Evolutionary conservation across 2,329 filamentous ascomycete genomes (phyloP).

Genomic region (Ophiostoma sp.): DNA sequence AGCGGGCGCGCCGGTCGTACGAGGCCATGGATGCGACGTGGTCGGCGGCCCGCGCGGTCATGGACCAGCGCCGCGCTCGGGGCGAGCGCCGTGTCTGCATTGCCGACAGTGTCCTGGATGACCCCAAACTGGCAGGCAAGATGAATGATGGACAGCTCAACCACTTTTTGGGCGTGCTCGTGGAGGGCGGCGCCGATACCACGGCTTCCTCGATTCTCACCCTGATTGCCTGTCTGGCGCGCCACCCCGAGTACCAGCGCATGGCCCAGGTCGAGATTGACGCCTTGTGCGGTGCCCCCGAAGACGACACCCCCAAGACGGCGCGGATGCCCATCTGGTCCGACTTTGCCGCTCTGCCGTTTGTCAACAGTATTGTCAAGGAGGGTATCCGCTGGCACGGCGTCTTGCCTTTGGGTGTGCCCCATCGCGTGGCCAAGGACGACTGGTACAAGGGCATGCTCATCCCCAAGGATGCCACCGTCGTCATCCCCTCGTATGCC

Average conservation of each 20-base stretch:
- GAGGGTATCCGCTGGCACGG: not conserved
- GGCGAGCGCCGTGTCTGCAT: not conserved
- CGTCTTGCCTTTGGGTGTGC: not conserved
- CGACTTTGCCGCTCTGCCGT: not conserved
- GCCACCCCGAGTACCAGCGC: not conserved
- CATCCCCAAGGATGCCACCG: not conserved
- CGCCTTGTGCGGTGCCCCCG: not conserved
- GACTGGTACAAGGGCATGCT: slow-evolving; percentile 1
- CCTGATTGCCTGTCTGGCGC: not conserved
- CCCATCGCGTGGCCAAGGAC: not conserved
- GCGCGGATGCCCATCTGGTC: not conserved
- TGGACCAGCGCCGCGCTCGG: not conserved
- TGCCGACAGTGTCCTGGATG: not conserved
- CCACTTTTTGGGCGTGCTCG: not conserved
- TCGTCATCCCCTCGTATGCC: not conserved
- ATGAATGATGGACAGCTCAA: not conserved
- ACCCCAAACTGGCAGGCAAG: not conserved
- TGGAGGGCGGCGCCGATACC: not conserved
- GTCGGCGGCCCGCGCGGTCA: not conserved
- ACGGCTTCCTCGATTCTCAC: not conserved
- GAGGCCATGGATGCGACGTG: not conserved
- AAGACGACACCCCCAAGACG: not conserved
- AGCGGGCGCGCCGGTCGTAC: not conserved
- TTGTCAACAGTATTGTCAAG: not conserved
- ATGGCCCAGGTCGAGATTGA: not conserved